Conservation (phyloP, 371 early-diverging fungal species). For the Apophysomyces sp. region DNA sequence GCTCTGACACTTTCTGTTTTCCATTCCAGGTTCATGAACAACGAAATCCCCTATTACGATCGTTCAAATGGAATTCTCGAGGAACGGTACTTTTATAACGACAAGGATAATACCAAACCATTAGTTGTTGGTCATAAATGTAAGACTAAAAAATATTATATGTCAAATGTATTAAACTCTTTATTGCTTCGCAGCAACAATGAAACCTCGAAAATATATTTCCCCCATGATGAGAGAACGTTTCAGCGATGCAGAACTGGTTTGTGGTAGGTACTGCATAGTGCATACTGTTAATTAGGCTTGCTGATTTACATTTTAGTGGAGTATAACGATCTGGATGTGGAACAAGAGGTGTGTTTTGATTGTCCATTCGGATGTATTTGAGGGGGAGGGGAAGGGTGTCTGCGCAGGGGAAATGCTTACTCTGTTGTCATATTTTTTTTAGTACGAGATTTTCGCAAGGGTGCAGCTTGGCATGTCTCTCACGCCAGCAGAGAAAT, state of each 20-base stretch:
- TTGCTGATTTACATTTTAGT: conserved; percentile 10
- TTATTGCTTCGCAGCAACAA: neutral
- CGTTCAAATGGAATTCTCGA: conserved; percentile 1
- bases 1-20: neutral
- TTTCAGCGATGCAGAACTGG: conserved; percentile 21
- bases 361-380: neutral
- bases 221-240: conserved; percentile 8
- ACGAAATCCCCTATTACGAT: conserved; percentile 32
- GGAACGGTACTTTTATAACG: conserved; percentile 8
- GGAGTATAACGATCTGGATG: conserved; percentile 25
- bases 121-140: neutral
- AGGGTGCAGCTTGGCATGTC: conserved; percentile 37
- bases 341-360: conserved; percentile 28
- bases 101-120: conserved; percentile 8
- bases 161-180: no score
- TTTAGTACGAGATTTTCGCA: conserved; percentile 37
- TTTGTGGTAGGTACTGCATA: conserved; percentile 19
- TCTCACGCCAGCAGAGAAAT: conserved; percentile 27
- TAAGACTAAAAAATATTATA: neutral
- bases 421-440: neutral
- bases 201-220: neutral
- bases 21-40: conserved; percentile 33
- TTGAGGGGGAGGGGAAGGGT: neutral
- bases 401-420: neutral
- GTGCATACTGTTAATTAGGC: neutral